phyloP scores from a whole-genome alignment of 1,284 basidiomycete species.

The Mycena citricolor region DNA sequence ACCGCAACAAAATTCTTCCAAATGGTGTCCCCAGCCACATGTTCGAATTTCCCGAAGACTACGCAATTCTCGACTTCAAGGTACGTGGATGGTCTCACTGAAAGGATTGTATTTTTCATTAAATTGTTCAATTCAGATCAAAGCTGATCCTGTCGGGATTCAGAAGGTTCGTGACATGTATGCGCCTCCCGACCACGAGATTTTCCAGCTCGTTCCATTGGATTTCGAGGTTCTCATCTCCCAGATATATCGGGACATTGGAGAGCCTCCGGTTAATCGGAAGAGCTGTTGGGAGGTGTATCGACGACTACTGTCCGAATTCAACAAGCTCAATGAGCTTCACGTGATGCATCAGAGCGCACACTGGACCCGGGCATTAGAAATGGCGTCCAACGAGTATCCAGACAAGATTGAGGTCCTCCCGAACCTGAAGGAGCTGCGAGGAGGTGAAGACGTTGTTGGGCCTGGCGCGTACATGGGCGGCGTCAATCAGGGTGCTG shows the following conservation, averaged over 20 bases:
- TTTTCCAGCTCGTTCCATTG: conserved; percentile 7
- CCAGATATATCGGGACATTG: conserved; percentile 2
- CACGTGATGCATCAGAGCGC: neutral
- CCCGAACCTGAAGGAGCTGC: no score
- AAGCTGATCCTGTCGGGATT: neutral
- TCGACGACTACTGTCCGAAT: neutral
- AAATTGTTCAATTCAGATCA: neutral
- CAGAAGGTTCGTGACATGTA: neutral
- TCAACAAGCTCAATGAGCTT: neutral
- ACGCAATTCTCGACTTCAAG: conserved; percentile 11
- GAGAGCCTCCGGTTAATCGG: neutral
- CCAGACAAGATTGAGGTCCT: no score
- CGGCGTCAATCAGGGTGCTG: no score
- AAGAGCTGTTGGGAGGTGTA: neutral
- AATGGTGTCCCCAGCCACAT: conserved; percentile 27
- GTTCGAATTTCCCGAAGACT: conserved; percentile 4
- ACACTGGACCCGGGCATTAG: no score
- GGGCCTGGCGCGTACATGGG: no score
- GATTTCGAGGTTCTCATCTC: conserved; percentile 3
- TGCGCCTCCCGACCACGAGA: neutral
- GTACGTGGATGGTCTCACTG: neutral
- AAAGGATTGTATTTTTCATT: neutral
- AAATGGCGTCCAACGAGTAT: no score
- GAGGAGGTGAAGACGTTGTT: no score
- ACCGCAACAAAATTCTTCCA: conserved; percentile 35